Conservation (phyloP, 352 stramenopile genomes). For the Pythium sukuiense region DNA sequence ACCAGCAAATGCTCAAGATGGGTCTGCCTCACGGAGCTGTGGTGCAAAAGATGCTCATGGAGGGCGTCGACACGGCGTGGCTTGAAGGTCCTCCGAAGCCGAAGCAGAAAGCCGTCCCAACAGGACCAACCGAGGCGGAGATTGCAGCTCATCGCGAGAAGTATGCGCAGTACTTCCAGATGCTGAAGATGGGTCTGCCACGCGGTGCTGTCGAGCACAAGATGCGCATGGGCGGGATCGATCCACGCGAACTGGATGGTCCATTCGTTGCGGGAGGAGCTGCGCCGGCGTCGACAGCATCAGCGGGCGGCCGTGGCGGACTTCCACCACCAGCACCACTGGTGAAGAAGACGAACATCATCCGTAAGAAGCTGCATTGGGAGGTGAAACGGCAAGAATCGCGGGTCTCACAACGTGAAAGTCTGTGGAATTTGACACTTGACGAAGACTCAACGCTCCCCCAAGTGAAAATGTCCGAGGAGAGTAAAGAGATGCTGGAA, state of each 20-base stretch:
- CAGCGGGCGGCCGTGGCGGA: conserved; percentile 23
- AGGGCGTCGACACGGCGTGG: conserved; percentile 64
- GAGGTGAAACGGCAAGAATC: conserved; percentile 55
- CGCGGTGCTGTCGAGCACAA: conserved; percentile 84
- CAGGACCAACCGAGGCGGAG: conserved; percentile 45
- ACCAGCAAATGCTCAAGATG: conserved; percentile 80
- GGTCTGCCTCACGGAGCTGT: conserved; percentile 63
- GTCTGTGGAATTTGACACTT: conserved; percentile 53
- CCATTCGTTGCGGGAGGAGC: conserved; percentile 30
- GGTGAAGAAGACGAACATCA: conserved; percentile 62
- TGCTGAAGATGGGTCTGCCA: conserved; percentile 75
- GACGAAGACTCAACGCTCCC: conserved; percentile 41
- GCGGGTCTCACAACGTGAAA: conserved; percentile 47
- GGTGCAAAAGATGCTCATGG: conserved; percentile 86
- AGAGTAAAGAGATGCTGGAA: conserved; percentile 72
- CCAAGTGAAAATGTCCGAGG: conserved; percentile 59
- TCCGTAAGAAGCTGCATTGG: conserved; percentile 88
- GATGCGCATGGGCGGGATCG: conserved; percentile 73
- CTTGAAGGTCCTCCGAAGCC: conserved; percentile 58
- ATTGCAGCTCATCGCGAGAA: conserved; percentile 61
- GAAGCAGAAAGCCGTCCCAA: conserved; percentile 32
- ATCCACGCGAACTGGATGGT: conserved; percentile 68
- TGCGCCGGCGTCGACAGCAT: conserved; percentile 21
- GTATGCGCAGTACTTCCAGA: conserved; percentile 85
- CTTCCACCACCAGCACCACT: conserved; percentile 9